Conservation (phyloP, 2,329 filamentous ascomycete species). For the Eutypa lata region DNA sequence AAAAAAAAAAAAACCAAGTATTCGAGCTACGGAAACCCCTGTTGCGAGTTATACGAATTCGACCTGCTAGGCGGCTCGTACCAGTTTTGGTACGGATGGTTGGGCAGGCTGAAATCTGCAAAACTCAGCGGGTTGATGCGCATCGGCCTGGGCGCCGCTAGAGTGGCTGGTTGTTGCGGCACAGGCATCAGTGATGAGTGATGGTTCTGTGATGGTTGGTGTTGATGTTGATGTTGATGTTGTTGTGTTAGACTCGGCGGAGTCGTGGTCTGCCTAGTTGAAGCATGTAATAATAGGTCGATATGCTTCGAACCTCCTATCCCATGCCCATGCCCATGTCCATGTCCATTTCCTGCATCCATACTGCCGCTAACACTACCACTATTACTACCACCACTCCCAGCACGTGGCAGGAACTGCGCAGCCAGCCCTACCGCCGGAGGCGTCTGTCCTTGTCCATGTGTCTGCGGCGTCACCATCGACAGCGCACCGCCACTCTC, state of each 20-base stretch:
- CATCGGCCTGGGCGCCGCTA: conserved; percentile 27
- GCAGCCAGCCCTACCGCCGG: conserved; percentile 5
- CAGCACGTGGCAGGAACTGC: conserved; percentile 18
- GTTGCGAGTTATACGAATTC: conserved; percentile 23
- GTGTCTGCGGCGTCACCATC: no score
- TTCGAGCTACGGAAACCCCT: conserved; percentile 21
- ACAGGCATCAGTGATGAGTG: conserved; percentile 22
- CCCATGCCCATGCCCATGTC: not conserved
- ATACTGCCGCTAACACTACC: conserved; percentile 2
- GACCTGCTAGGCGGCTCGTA: conserved; percentile 68
- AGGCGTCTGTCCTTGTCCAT: no score
- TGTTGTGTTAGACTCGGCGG: not conserved
- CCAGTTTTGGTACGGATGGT: conserved; percentile 78
- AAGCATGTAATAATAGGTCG: not conserved
- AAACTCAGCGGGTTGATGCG: conserved; percentile 67
- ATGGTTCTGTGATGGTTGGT: conserved; percentile 20
- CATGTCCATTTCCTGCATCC: not conserved
- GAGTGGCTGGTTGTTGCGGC: conserved; percentile 21
- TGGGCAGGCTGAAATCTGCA: conserved; percentile 73
- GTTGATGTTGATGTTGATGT: conserved; percentile 3
- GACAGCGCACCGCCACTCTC: no score
- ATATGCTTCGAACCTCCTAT: not conserved
- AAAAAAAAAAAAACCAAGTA: no score
- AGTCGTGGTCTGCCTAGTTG: not conserved
- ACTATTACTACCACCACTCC: conserved; percentile 1